A percentile compares a stretch with the other conserved stretches of the same genome.
Conservation (phyloP, 495 filamentous ascomycete genomes). For the Penicillium bialowiezense region DNA sequence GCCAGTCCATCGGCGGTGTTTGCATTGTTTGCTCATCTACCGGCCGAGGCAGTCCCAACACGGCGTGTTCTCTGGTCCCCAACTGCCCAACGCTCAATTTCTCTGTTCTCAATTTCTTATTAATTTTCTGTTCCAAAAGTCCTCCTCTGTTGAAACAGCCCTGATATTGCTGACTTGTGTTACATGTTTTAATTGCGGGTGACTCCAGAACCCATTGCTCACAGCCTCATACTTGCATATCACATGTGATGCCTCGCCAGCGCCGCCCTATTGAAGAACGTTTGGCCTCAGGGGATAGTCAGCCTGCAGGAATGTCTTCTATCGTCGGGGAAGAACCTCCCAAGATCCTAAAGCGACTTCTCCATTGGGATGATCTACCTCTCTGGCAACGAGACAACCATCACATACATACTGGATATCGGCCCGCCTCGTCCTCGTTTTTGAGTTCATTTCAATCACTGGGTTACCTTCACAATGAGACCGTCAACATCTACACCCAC, state of each 20-base stretch:
- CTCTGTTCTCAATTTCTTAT: constrained; percentile 7
- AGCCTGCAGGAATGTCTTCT: constrained; percentile 16
- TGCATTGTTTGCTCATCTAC: constrained; percentile 18
- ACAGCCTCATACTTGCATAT: constrained; percentile 18
- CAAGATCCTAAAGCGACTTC: constrained; percentile 32
- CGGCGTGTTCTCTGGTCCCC: constrained; percentile 12
- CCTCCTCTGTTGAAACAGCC: not conserved
- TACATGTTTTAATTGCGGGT: constrained; percentile 11
- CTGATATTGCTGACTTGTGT: constrained; percentile 13
- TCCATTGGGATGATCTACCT: constrained; percentile 64
- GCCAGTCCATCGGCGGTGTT: constrained; percentile 8
- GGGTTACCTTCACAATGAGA: constrained; percentile 84
- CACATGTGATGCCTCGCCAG: constrained; percentile 36
- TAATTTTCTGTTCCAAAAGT: not conserved
- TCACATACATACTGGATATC: constrained; percentile 70
- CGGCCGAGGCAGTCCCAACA: constrained; percentile 22
- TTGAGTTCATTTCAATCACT: constrained; percentile 60
- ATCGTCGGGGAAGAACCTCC: constrained; percentile 29
- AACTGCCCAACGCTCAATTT: constrained; percentile 24
- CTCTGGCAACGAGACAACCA: constrained; percentile 76
- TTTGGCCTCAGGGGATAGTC: constrained; percentile 14
- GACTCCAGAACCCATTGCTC: constrained; percentile 8
- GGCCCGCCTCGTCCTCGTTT: constrained; percentile 66
- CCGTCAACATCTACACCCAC: constrained; percentile 93
- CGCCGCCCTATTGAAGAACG: constrained; percentile 31